A percentile compares a stretch with the other conserved stretches of the same genome.
Conservation (phyloP, 805 yeast genomes). For the Wickerhamiella azyma region DNA sequence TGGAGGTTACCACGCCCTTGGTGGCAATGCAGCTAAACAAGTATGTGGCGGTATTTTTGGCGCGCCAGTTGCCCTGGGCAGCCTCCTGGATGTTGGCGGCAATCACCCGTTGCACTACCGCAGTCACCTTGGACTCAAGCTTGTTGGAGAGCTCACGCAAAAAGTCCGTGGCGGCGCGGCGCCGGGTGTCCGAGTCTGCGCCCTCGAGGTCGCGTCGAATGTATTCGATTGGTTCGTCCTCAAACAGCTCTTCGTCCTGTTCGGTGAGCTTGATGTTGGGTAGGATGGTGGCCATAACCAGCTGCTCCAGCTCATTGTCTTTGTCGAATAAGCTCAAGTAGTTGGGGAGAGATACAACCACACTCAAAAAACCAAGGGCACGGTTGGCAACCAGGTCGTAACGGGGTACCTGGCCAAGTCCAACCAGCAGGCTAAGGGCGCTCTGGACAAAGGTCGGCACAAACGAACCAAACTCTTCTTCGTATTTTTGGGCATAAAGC, state of each 20-base stretch:
- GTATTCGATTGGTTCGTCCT: slow-evolving; percentile 91
- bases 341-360: slow-evolving; percentile 58
- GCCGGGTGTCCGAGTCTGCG: slow-evolving; percentile 80
- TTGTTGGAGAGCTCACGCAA: slow-evolving; percentile 72
- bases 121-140: slow-evolving; percentile 61
- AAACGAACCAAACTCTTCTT: slow-evolving; percentile 71
- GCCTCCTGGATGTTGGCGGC: slow-evolving; percentile 42
- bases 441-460: slow-evolving; percentile 67
- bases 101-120: slow-evolving; percentile 59
- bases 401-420: slow-evolving; percentile 55
- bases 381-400: slow-evolving; percentile 76
- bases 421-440: slow-evolving; percentile 63
- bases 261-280: slow-evolving; percentile 83
- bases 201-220: slow-evolving; percentile 92
- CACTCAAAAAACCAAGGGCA: slow-evolving; percentile 66
- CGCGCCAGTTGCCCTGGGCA: slow-evolving; percentile 47
- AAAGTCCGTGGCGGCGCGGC: slow-evolving; percentile 88
- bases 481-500: slow-evolving; percentile 78
- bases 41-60: slow-evolving; percentile 75
- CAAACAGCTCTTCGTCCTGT: slow-evolving; percentile 82
- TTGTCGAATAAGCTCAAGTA: slow-evolving; percentile 49
- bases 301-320: slow-evolving; percentile 52
- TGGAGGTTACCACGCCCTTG: slow-evolving; percentile 72
- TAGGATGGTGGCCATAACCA: slow-evolving; percentile 68
- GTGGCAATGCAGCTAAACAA: slow-evolving; percentile 82